These are phyloP conservation scores for Sechiopsis laciniata DNA, from an alignment of 306 rosid species.

Conservation along the genomic window DNA sequence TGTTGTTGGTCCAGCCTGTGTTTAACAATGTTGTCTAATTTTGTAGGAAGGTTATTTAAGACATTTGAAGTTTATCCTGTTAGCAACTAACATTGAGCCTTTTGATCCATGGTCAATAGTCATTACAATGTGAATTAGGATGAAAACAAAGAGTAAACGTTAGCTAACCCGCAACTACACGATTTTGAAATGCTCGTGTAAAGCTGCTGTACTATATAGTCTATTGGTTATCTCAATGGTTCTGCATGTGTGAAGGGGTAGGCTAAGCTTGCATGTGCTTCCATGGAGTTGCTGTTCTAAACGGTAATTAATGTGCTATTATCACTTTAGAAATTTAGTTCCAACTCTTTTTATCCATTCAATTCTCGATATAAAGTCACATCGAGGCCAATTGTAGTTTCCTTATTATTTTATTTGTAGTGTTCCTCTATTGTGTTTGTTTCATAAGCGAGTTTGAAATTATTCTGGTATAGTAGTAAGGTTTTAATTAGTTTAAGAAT, in stretches of 20 bases:
- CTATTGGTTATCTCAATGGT: neutral
- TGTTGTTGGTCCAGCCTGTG: slow-evolving; percentile 39
- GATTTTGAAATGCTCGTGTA: slow-evolving; percentile 5
- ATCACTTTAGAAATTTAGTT: neutral
- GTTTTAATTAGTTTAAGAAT: neutral
- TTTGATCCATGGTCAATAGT: slow-evolving; percentile 10
- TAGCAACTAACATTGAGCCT: slow-evolving; percentile 14
- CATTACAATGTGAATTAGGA: slow-evolving; percentile 13
- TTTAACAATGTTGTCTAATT: slow-evolving; percentile 16
- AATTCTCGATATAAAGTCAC: neutral
- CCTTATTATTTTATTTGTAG: neutral
- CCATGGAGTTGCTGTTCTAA: slow-evolving; percentile 9
- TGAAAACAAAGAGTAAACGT: neutral
- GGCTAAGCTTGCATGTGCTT: slow-evolving; percentile 1
- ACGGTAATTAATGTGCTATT: neutral
- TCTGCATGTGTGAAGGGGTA: slow-evolving; percentile 1
- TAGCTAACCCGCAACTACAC: neutral
- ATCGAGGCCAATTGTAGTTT: neutral
- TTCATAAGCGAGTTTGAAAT: neutral
- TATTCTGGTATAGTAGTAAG: neutral
- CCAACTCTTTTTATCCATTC: neutral
- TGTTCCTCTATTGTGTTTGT: slow-evolving; percentile 3
- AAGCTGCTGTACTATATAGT: neutral
- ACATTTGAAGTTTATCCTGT: neutral
- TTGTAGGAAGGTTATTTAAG: slow-evolving; percentile 17